phyloP scores from a whole-genome alignment of 495 filamentous ascomycete genomes.

The Daldinia childiae region DNA sequence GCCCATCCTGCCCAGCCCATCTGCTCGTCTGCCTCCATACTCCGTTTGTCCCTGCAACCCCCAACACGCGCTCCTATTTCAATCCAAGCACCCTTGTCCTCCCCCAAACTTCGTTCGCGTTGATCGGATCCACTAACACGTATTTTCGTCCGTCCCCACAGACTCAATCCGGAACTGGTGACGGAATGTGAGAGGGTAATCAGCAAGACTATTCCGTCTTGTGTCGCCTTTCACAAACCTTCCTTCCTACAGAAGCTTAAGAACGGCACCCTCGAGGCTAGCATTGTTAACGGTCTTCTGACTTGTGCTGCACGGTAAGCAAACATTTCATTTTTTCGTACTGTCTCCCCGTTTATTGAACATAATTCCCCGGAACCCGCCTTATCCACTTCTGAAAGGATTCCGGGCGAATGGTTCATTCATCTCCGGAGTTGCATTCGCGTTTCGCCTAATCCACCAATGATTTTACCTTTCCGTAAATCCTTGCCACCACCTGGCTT shows the following conservation, averaged over 20 bases:
- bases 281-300: conserved; percentile 59
- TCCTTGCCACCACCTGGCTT: conserved; percentile 29
- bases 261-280: conserved; percentile 55
- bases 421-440: conserved; percentile 40
- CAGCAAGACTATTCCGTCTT: conserved; percentile 60
- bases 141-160: conserved; percentile 45
- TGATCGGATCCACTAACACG: conserved; percentile 46
- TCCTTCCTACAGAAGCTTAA: conserved; percentile 61
- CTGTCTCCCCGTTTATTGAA: conserved; percentile 8
- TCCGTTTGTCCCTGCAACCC: conserved; percentile 38
- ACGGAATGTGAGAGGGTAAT: conserved; percentile 62
- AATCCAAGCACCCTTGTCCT: conserved; percentile 37
- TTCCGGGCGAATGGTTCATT: conserved; percentile 45
- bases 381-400: conserved; percentile 40
- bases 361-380: conserved; percentile 28
- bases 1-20: conserved; percentile 2
- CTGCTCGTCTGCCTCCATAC: background rate
- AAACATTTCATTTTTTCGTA: conserved; percentile 18
- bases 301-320: conserved; percentile 60
- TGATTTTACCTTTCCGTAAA: conserved; percentile 6
- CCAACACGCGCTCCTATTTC: conserved; percentile 34
- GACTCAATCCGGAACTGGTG: conserved; percentile 59
- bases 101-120: conserved; percentile 41
- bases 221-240: conserved; percentile 63
- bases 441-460: conserved; percentile 39